Evolutionary conservation across 768 basidiomycete species (phyloP).

Genomic region (Mycena chlorophos): DNA sequence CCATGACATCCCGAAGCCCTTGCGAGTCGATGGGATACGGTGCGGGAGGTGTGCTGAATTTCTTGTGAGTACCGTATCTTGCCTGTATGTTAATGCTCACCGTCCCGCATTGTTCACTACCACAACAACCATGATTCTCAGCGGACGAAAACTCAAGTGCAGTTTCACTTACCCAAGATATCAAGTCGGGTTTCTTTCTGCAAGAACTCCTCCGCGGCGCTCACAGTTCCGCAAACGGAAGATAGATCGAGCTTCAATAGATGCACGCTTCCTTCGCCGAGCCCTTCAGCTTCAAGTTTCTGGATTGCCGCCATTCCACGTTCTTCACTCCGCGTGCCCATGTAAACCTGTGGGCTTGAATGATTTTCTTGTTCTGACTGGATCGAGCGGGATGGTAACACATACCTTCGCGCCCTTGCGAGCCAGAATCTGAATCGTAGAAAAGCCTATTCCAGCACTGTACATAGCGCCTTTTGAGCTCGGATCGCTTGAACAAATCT

Average conservation of each 20-base stretch:
- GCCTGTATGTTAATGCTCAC: constrained; percentile 5
- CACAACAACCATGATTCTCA: not conserved
- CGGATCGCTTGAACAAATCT: not conserved
- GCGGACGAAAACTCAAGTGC: not conserved
- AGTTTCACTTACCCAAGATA: constrained; percentile 37
- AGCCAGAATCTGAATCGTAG: constrained; percentile 39
- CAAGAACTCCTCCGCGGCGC: constrained; percentile 38
- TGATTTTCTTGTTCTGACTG: too few species aligned
- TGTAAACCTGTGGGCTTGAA: constrained; percentile 22
- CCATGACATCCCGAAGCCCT: constrained; percentile 31
- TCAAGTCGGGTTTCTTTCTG: constrained; percentile 41
- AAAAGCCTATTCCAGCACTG: constrained; percentile 39
- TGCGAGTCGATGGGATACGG: constrained; percentile 11
- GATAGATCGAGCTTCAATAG: constrained; percentile 43
- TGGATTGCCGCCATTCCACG: constrained; percentile 35
- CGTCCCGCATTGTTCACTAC: constrained; percentile 28
- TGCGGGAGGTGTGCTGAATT: not conserved
- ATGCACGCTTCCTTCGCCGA: constrained; percentile 32
- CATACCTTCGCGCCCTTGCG: constrained; percentile 42
- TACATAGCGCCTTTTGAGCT: not conserved
- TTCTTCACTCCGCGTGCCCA: constrained; percentile 35
- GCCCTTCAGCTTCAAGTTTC: constrained; percentile 33
- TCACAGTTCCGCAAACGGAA: constrained; percentile 35
- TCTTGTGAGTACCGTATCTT: too few species aligned
- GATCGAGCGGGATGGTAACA: not conserved